Conservation (phyloP, 352 stramenopile genomes). For the Sclerospora graminicola region DNA sequence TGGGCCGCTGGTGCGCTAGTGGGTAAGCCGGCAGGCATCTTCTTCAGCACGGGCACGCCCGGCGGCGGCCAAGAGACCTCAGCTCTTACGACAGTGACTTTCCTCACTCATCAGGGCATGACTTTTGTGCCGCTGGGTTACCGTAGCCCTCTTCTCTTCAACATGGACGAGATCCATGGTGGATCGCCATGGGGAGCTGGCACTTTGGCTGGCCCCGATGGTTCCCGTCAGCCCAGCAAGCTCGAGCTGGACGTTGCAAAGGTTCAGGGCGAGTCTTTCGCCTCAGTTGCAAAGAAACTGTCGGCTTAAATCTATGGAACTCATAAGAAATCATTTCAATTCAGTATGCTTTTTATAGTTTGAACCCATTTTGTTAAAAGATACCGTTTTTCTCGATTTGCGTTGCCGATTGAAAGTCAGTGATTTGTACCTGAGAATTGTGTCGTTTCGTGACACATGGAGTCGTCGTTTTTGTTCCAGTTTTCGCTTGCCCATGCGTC, state of each 20-base stretch:
- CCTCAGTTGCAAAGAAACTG: slow-evolving; percentile 73
- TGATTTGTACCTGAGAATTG: too few species aligned
- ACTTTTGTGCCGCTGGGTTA: slow-evolving; percentile 86
- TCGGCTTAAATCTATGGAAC: slow-evolving; percentile 10
- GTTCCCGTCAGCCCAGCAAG: slow-evolving; percentile 65
- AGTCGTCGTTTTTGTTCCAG: background rate
- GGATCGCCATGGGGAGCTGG: slow-evolving; percentile 75
- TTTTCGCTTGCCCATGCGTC: too few species aligned
- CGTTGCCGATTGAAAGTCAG: too few species aligned
- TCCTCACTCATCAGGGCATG: slow-evolving; percentile 86
- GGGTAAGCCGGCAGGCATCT: slow-evolving; percentile 83
- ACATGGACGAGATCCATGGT: slow-evolving; percentile 73
- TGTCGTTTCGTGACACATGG: slow-evolving; percentile 11
- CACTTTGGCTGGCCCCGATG: slow-evolving; percentile 72
- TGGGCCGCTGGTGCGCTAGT: slow-evolving; percentile 76
- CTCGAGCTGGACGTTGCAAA: slow-evolving; percentile 73
- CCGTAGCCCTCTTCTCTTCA: slow-evolving; percentile 48
- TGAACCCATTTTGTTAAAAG: background rate
- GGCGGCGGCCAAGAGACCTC: slow-evolving; percentile 88
- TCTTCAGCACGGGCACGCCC: slow-evolving; percentile 74
- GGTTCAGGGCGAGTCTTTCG: slow-evolving; percentile 81
- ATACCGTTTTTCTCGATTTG: too few species aligned
- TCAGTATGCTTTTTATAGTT: background rate
- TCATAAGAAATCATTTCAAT: background rate
- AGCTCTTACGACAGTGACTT: slow-evolving; percentile 68